phyloP scores from a whole-genome alignment of 2,329 filamentous ascomycete genomes.

The Berkeleyomyces basicola region DNA sequence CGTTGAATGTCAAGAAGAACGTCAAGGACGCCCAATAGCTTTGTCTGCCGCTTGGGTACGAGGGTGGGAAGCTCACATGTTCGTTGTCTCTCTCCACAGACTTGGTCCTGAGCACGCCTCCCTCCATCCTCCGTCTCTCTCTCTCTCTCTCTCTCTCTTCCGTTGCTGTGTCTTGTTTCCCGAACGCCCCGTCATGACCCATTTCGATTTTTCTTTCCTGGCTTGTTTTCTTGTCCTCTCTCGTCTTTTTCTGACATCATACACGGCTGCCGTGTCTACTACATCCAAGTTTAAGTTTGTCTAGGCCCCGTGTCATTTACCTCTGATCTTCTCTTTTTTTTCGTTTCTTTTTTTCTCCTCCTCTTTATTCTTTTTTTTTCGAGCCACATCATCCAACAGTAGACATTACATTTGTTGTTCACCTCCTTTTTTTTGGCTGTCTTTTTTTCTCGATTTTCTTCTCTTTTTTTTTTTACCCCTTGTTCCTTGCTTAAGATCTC shows the following conservation, averaged over 20 bases:
- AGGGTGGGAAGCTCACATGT: neutral
- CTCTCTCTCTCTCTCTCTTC: neutral
- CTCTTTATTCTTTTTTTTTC: conserved; percentile 13
- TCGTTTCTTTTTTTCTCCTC: conserved; percentile 4
- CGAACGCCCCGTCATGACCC: neutral
- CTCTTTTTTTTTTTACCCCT: conserved; percentile 1
- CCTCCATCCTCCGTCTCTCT: neutral
- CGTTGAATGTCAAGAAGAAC: conserved; percentile 48
- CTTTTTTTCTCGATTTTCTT: neutral
- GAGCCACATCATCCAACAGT: neutral
- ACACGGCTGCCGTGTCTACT: neutral
- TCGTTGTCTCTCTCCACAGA: neutral
- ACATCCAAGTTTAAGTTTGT: neutral
- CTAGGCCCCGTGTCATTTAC: neutral
- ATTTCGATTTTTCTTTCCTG: conserved; percentile 4
- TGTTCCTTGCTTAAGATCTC: conserved; percentile 1
- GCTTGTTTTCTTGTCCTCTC: conserved; percentile 14
- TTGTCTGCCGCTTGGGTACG: neutral
- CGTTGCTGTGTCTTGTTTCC: neutral
- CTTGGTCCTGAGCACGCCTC: neutral
- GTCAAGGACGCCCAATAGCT: conserved; percentile 36
- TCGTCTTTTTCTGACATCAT: conserved; percentile 13
- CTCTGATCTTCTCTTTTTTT: neutral
- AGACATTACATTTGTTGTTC: neutral
- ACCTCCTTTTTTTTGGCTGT: neutral